Conservation (phyloP, 1,284 basidiomycete species). For the Tilletia indica region DNA sequence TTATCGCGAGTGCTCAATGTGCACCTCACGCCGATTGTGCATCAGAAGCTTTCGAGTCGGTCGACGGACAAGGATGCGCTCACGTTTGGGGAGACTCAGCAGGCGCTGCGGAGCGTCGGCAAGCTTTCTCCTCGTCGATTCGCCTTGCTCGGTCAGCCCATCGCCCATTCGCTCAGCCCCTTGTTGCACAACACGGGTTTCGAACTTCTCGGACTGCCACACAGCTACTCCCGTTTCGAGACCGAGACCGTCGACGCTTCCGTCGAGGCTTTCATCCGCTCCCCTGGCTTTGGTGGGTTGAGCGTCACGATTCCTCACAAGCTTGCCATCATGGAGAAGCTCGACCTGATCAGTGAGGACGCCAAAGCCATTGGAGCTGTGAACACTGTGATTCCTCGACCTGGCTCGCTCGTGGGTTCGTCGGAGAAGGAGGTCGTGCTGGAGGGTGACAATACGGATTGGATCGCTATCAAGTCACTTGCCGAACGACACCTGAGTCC, state of each 20-base stretch:
- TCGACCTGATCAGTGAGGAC: slow-evolving; percentile 47
- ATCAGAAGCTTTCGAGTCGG: slow-evolving; percentile 64
- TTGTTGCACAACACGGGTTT: slow-evolving; percentile 90
- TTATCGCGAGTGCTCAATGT: slow-evolving; percentile 76
- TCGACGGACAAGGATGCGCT: slow-evolving; percentile 87
- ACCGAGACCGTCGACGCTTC: slow-evolving; percentile 68
- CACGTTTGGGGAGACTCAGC: slow-evolving; percentile 79
- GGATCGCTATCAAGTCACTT: slow-evolving; percentile 47
- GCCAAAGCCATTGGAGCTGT: slow-evolving; percentile 52
- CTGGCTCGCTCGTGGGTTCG: slow-evolving; percentile 12
- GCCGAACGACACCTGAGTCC: slow-evolving; percentile 30
- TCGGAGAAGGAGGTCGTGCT: slow-evolving; percentile 21
- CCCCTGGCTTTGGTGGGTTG: slow-evolving; percentile 83
- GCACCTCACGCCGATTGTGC: slow-evolving; percentile 74
- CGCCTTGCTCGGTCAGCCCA: slow-evolving; percentile 85
- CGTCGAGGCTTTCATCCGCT: slow-evolving; percentile 66
- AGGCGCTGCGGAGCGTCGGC: slow-evolving; percentile 71
- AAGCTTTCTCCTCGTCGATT: slow-evolving; percentile 71
- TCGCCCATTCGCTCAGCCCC: slow-evolving; percentile 85
- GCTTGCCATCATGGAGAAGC: slow-evolving; percentile 42
- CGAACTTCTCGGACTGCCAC: slow-evolving; percentile 73
- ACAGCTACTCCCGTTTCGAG: slow-evolving; percentile 65
- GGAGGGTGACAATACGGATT: slow-evolving; percentile 54
- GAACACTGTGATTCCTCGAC: slow-evolving; percentile 50
- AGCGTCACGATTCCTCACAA: slow-evolving; percentile 70